Evolutionary conservation across 2,329 filamentous ascomycete genomes (phyloP).

Genomic region (Colletotrichum aenigma): DNA sequence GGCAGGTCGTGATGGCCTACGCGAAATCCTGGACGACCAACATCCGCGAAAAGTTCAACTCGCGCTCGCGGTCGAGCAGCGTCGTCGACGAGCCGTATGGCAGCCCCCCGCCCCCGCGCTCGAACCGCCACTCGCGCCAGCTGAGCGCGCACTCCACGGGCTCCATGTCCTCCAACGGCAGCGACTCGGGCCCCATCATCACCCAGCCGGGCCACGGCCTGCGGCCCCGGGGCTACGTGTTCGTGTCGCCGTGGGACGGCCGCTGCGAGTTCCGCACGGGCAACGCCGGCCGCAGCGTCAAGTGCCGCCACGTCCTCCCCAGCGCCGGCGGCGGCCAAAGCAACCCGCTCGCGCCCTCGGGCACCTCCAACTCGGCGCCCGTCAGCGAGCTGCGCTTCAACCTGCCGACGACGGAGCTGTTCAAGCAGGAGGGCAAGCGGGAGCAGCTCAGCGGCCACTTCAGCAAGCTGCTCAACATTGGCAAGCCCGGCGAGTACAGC

Average conservation of each 20-base stretch:
- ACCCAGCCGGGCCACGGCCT: conserved; percentile 51
- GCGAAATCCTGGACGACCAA: conserved; percentile 53
- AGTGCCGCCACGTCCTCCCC: conserved; percentile 74
- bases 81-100: conserved; percentile 20
- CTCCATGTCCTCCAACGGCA: conserved; percentile 6
- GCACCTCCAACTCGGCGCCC: conserved; percentile 33
- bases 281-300: conserved; percentile 73
- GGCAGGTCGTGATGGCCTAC: conserved; percentile 64
- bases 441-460: conserved; percentile 45
- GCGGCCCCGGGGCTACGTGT: conserved; percentile 72
- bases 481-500: conserved; percentile 26
- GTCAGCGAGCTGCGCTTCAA: conserved; percentile 93
- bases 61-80: conserved; percentile 22
- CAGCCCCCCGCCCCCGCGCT: background rate
- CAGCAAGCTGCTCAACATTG: conserved; percentile 41
- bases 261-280: conserved; percentile 86
- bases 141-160: conserved; percentile 14
- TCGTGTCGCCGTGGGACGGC: conserved; percentile 85
- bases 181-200: conserved; percentile 34
- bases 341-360: conserved; percentile 30
- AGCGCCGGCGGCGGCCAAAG: conserved; percentile 30
- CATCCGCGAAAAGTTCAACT: conserved; percentile 49
- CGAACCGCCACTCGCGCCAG: conserved; percentile 14
- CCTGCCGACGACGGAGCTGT: conserved; percentile 66
- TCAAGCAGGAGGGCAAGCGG: conserved; percentile 37